These are phyloP conservation scores for Oryza punctata DNA, from an alignment of 176 grass and related monocot genomes.

Conservation along the genomic window DNA sequence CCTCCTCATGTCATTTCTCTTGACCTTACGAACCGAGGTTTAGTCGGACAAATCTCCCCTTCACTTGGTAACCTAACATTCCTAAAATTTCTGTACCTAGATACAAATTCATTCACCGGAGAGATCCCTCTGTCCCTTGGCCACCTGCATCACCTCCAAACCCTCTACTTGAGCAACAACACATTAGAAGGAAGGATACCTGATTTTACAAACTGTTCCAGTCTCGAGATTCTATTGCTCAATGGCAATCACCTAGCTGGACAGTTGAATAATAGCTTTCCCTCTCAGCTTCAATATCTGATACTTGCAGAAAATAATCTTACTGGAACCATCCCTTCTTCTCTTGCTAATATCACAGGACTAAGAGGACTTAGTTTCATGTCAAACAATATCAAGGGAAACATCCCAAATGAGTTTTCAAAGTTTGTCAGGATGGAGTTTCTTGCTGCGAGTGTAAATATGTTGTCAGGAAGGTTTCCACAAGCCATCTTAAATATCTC, in stretches of 20 bases:
- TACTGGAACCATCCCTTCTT: constrained; percentile 27
- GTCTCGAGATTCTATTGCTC: neutral
- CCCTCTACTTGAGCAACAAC: constrained; percentile 19
- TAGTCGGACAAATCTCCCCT: constrained; percentile 41
- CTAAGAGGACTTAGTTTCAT: neutral
- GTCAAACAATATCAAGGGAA: constrained; percentile 13
- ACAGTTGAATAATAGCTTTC: neutral
- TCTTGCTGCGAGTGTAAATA: neutral
- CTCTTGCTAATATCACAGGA: constrained; percentile 20
- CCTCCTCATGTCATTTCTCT: constrained; percentile 23
- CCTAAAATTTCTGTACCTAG: neutral
- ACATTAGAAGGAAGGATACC: constrained; percentile 8
- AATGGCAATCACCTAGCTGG: neutral
- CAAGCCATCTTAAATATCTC: constrained; percentile 10
- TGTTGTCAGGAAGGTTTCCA: constrained; percentile 8
- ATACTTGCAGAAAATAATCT: neutral
- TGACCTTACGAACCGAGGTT: constrained; percentile 16
- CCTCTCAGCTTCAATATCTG: neutral
- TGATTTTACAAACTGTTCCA: constrained; percentile 15
- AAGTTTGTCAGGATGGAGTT: neutral
- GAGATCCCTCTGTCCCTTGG: constrained; percentile 40
- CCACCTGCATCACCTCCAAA: constrained; percentile 3
- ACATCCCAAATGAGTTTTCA: constrained; percentile 23
- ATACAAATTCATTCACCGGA: constrained; percentile 6
- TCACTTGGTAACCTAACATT: constrained; percentile 39